A percentile compares a stretch with the other conserved stretches of the same genome.
Conservation (phyloP, 2,329 filamentous ascomycete species). For the Colletotrichum caudatum region DNA sequence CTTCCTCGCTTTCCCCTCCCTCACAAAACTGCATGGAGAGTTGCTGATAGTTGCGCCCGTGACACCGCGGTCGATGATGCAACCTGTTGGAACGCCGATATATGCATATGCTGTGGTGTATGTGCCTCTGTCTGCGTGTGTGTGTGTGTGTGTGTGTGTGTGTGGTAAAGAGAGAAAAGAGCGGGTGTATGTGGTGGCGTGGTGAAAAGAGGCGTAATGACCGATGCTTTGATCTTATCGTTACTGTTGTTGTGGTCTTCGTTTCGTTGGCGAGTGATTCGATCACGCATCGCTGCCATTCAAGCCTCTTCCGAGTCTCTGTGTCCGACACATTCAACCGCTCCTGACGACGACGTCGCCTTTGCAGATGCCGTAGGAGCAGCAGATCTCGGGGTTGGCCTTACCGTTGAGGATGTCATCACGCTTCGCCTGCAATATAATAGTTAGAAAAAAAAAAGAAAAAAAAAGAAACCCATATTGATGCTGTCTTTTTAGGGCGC, state of each 20-base stretch:
- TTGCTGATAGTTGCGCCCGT: neutral
- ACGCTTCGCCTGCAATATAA: slow-evolving; percentile 48
- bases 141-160: too few relatives aligned
- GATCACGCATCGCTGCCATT: neutral
- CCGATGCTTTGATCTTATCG: neutral
- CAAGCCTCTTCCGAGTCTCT: slow-evolving; percentile 13
- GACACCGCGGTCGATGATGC: neutral
- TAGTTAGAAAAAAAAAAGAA: slow-evolving; percentile 31
- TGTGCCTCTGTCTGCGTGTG: neutral
- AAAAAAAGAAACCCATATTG: neutral
- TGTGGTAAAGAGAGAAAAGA: neutral
- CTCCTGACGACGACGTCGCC: slow-evolving; percentile 63
- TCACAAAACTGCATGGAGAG: neutral
- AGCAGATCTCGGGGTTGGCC: slow-evolving; percentile 63
- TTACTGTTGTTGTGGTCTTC: neutral
- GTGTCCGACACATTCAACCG: slow-evolving; percentile 46
- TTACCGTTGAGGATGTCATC: slow-evolving; percentile 62
- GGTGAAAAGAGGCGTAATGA: neutral
- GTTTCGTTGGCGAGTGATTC: neutral
- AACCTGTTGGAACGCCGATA: neutral
- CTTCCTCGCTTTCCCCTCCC: too few relatives aligned
- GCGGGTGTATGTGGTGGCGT: neutral
- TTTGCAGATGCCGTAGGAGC: slow-evolving; percentile 66
- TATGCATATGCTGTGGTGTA: neutral
- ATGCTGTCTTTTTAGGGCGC: neutral